Evolutionary conservation across 306 rosid species (phyloP).

Genomic region (Luffa aegyptiaca): DNA sequence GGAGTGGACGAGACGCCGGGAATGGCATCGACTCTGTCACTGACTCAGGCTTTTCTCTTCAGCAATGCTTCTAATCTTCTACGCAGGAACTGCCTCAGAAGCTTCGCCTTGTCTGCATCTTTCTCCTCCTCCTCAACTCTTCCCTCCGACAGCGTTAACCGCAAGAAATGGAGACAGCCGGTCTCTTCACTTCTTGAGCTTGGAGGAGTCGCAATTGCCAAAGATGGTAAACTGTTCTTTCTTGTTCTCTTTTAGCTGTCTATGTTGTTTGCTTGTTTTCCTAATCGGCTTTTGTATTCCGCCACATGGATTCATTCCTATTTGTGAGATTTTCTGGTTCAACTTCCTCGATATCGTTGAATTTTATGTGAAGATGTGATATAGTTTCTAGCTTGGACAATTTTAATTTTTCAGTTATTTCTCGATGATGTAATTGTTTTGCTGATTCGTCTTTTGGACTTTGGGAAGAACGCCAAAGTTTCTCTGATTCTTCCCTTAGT

Average conservation of each 20-base stretch:
- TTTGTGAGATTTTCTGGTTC: neutral
- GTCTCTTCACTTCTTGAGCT: conserved; percentile 45
- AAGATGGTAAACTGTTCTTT: conserved; percentile 41
- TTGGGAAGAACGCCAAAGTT: neutral
- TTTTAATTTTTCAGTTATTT: neutral
- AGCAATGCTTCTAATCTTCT: neutral
- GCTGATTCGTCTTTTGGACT: neutral
- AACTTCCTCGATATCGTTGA: neutral
- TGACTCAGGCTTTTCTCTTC: neutral
- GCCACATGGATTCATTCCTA: neutral
- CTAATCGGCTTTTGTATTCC: neutral
- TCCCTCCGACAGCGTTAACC: conserved; percentile 21
- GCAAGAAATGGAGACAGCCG: conserved; percentile 63
- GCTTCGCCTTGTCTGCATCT: neutral
- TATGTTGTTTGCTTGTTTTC: neutral
- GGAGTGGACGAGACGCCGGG: neutral
- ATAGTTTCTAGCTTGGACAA: neutral
- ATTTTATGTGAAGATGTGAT: neutral
- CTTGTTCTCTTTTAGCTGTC: neutral
- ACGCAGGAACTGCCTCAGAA: neutral
- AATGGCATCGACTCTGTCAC: conserved; percentile 2
- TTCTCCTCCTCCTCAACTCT: conserved; percentile 14
- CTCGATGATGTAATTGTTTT: neutral
- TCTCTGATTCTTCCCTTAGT: neutral
- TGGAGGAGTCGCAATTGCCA: conserved; percentile 68